A percentile compares a stretch with the other conserved stretches of the same genome.
Conservation (phyloP, 1,139 yeast genomes). For the Candida buenavistaensis region DNA sequence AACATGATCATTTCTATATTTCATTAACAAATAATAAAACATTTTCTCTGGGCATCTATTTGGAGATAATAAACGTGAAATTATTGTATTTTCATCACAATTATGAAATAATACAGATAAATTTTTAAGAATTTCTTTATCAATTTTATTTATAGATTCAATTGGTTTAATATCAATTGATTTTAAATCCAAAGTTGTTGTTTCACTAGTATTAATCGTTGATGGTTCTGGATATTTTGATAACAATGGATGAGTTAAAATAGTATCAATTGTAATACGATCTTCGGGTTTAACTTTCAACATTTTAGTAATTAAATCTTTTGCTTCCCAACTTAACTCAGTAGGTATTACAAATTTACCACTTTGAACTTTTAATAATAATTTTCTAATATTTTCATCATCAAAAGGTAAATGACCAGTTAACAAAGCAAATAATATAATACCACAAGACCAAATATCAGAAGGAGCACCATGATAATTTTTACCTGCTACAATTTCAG, state of each 20-base stretch:
- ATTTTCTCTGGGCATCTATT: conserved; percentile 81
- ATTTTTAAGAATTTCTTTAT: conserved; percentile 79
- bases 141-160: conserved; percentile 58
- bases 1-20: conserved; percentile 78
- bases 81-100: conserved; percentile 60
- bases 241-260: conserved; percentile 77
- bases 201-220: conserved; percentile 16
- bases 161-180: conserved; percentile 48
- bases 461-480: conserved; percentile 96
- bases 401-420: conserved; percentile 97
- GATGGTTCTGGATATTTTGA: conserved; percentile 60
- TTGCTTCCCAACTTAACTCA: conserved; percentile 77
- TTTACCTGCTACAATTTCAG: conserved; percentile 93
- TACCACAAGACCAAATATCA: conserved; percentile 99
- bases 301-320: conserved; percentile 81
- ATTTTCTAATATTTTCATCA: conserved; percentile 87
- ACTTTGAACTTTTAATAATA: conserved; percentile 84
- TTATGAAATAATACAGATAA: conserved; percentile 92
- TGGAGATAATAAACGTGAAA: conserved; percentile 57
- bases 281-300: conserved; percentile 75
- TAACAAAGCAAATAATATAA: conserved; percentile 84
- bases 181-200: conserved; percentile 22
- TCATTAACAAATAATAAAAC: conserved; percentile 78
- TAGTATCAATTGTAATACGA: conserved; percentile 73
- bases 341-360: conserved; percentile 86